Conservation (phyloP, 805 yeast genomes). For the Millerago galiae region DNA sequence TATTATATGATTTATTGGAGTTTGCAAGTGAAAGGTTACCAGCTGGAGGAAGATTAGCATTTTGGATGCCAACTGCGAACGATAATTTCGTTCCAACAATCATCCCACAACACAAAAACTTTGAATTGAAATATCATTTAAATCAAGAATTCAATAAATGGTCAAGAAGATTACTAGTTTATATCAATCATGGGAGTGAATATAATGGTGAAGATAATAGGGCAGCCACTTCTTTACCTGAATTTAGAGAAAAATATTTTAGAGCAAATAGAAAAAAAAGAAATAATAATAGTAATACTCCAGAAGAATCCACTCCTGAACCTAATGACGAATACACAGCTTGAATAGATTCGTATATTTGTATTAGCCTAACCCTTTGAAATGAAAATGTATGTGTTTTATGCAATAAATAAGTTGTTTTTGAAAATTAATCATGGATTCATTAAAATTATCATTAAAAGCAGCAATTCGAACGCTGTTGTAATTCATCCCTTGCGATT, state of each 20-base stretch:
- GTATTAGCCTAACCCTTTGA: not conserved
- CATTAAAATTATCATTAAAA: conserved; percentile 10
- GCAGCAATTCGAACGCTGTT: conserved; percentile 19
- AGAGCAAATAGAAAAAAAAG: conserved; percentile 11
- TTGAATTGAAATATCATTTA: conserved; percentile 66
- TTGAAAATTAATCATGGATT: not conserved
- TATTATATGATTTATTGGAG: conserved; percentile 69
- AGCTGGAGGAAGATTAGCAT: conserved; percentile 72
- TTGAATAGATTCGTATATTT: not conserved
- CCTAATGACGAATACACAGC: not conserved
- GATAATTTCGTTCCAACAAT: conserved; percentile 65
- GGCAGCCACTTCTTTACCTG: conserved; percentile 22
- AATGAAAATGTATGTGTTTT: not conserved
- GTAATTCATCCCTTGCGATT: conserved; percentile 18
- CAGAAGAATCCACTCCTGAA: not conserved
- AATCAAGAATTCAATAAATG: conserved; percentile 90
- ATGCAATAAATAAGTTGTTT: not conserved
- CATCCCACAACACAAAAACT: conserved; percentile 71
- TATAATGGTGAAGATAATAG: conserved; percentile 44
- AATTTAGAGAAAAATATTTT: conserved; percentile 24
- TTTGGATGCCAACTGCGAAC: conserved; percentile 98
- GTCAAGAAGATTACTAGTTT: conserved; percentile 83
- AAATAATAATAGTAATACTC: not conserved
- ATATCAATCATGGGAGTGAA: conserved; percentile 56
- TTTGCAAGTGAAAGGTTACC: conserved; percentile 72